Conservation (phyloP, 2,329 filamentous ascomycete species). For the Aspergillus glaucus region DNA sequence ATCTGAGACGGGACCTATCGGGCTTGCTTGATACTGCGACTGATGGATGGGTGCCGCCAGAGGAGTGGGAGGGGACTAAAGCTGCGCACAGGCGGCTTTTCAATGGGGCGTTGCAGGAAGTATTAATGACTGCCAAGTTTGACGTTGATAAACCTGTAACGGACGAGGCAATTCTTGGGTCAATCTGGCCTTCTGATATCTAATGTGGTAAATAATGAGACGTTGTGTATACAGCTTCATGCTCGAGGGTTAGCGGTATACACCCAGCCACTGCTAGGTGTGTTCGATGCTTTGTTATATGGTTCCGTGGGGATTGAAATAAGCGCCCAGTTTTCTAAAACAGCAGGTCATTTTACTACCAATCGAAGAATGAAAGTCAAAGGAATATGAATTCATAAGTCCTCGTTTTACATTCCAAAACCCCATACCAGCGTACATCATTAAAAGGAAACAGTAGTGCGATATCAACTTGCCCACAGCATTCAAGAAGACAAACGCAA, state of each 20-base stretch:
- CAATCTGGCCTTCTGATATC: background rate
- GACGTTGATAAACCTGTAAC: background rate
- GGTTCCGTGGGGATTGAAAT: no score
- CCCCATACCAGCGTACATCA: constrained; percentile 28
- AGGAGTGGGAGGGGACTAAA: constrained; percentile 27
- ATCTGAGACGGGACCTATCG: constrained; percentile 22
- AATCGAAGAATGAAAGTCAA: no score
- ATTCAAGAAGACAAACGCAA: constrained; percentile 11
- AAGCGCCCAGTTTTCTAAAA: no score
- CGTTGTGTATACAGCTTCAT: no score
- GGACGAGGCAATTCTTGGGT: background rate
- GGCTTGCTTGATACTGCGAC: constrained; percentile 25
- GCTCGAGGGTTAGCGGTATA: no score
- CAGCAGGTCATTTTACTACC: no score
- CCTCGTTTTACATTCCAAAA: constrained; percentile 26
- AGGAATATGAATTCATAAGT: constrained; percentile 2
- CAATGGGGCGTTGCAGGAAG: background rate
- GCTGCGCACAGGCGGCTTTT: background rate
- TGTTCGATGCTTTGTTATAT: no score
- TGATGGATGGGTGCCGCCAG: constrained; percentile 32
- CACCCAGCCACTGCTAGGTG: no score
- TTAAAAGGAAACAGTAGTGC: constrained; percentile 26
- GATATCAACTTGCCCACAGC: background rate
- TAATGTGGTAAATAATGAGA: background rate
- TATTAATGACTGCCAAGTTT: background rate